phyloP scores from a whole-genome alignment of 192 early-diverging fungal genomes.

The Coemansia sp. region DNA sequence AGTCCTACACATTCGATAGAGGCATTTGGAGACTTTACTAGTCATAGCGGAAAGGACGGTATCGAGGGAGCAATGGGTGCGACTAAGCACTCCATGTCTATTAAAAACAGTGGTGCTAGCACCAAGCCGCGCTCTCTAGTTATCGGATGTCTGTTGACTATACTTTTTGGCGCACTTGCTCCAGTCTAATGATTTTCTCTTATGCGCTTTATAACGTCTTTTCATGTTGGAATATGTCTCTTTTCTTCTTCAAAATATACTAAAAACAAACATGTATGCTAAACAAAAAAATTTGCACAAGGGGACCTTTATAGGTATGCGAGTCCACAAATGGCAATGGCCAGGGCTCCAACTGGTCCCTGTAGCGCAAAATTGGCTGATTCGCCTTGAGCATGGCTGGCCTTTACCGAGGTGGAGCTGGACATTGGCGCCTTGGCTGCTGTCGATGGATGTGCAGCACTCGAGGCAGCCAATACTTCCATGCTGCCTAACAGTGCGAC shows the following conservation, averaged over 20 bases:
- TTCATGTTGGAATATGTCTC: not conserved
- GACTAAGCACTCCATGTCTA: conserved; percentile 13
- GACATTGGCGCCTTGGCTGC: conserved; percentile 9
- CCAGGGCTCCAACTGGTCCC: conserved; percentile 40
- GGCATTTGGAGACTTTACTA: conserved; percentile 25
- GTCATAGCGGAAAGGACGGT: conserved; percentile 16
- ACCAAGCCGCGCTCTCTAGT: conserved; percentile 29
- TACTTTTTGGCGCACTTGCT: conserved; percentile 27
- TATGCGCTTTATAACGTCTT: not conserved
- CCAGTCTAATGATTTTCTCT: conserved; percentile 20
- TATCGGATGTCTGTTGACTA: conserved; percentile 24
- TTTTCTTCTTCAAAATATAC: not conserved
- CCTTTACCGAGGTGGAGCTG: conserved; percentile 22
- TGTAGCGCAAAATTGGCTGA: conserved; percentile 24
- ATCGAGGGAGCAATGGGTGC: conserved; percentile 22
- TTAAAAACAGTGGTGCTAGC: conserved; percentile 14
- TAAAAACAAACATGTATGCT: not conserved
- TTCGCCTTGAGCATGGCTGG: conserved; percentile 15
- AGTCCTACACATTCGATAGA: conserved; percentile 9
- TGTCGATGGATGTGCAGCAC: not conserved
- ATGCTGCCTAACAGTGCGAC: not conserved
- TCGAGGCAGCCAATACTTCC: conserved; percentile 1
- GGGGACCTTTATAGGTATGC: conserved; percentile 21
- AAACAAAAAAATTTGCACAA: not conserved
- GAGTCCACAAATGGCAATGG: conserved; percentile 44